Evolutionary conservation across 2,329 filamentous ascomycete species (phyloP).

Genomic region (Alternaria alternata): DNA sequence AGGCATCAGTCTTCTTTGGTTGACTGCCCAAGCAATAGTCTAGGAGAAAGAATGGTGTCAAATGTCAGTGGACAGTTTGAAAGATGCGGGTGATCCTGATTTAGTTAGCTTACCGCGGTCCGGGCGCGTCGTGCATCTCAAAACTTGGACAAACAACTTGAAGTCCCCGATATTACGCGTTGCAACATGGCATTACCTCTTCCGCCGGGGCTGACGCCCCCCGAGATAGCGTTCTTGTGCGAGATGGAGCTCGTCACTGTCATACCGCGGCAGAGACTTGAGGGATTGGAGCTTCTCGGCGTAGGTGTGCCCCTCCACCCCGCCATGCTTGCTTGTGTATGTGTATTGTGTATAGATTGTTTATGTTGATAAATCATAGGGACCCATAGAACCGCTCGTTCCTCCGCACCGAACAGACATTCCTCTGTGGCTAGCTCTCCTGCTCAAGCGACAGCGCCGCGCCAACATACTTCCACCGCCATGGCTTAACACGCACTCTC

Average conservation of each 20-base stretch:
- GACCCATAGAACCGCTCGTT: slow-evolving; percentile 75
- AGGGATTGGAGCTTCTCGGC: slow-evolving; percentile 82
- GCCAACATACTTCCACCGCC: slow-evolving; percentile 91
- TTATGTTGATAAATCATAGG: slow-evolving; percentile 62
- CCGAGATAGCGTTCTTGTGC: slow-evolving; percentile 92
- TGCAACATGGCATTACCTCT: slow-evolving; percentile 67
- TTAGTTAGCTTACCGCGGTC: slow-evolving; percentile 24
- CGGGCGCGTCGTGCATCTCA: slow-evolving; percentile 15
- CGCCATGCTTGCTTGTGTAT: slow-evolving; percentile 23
- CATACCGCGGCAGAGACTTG: slow-evolving; percentile 87
- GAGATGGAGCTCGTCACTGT: slow-evolving; percentile 98
- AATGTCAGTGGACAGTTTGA: not conserved
- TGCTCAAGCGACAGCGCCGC: slow-evolving; percentile 92
- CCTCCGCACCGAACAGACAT: slow-evolving; percentile 82
- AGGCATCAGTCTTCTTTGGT: slow-evolving; percentile 25
- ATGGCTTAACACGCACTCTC: slow-evolving; percentile 82
- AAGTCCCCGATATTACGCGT: slow-evolving; percentile 34
- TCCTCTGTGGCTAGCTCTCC: slow-evolving; percentile 92
- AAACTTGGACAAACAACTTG: slow-evolving; percentile 19
- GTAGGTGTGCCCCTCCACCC: slow-evolving; percentile 66
- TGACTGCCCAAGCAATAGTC: not conserved
- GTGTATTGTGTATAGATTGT: not conserved
- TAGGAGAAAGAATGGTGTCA: slow-evolving; percentile 3
- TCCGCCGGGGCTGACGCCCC: slow-evolving; percentile 75
- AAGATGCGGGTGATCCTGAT: slow-evolving; percentile 19